Evolutionary conservation across 2,329 filamentous ascomycete species (phyloP), one percentile per base, ranked within the genome.

Genomic region (Fusarium drepaniforme): DNA sequence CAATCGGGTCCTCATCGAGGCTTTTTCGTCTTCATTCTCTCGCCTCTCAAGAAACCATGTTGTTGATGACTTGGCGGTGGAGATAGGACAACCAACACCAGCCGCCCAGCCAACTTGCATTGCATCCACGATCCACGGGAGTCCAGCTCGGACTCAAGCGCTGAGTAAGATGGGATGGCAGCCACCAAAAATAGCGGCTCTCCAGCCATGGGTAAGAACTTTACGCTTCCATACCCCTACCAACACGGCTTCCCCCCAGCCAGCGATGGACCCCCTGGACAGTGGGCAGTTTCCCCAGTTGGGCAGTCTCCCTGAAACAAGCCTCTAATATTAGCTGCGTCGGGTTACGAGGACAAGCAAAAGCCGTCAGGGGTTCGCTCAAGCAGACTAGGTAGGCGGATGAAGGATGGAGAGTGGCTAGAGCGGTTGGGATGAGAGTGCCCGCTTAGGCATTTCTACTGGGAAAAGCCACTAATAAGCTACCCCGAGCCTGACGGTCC

Each of bases 231-330:
- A 44, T 46, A 25, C 42, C 42, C 42, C 21, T 25, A 46, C 30
- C 30, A 37, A 21, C 18, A 35, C 35, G 25, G 57, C 33, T 28
- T 49, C 37, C 38, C 33, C 53, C 53, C 53, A 56, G 53, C 53
- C 33, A 38, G 33, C 13, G 44, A 42, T 51, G 33, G 51, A 64
- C 73, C 73, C 73, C 73, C 66, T 75, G 66, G 67, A 64, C 64
- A 53, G 65, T 67, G 59, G 59, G 40, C 23, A 57, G 58, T 65
- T 70, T 75, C 62, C 62, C 62, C 62, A 65, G 63, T 65, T 65
- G 63, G 65, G 68, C 65, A 57, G 38, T 61, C 51, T 66, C 59
- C 68, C 73, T 75, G 73, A 75, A 75, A 75, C 73, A 63, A 44
- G 64, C 73, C 70, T 75, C 73, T 75, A 73, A 71, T 67, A 73